Conservation (phyloP, 495 filamentous ascomycete genomes). For the Neurospora sp. region DNA sequence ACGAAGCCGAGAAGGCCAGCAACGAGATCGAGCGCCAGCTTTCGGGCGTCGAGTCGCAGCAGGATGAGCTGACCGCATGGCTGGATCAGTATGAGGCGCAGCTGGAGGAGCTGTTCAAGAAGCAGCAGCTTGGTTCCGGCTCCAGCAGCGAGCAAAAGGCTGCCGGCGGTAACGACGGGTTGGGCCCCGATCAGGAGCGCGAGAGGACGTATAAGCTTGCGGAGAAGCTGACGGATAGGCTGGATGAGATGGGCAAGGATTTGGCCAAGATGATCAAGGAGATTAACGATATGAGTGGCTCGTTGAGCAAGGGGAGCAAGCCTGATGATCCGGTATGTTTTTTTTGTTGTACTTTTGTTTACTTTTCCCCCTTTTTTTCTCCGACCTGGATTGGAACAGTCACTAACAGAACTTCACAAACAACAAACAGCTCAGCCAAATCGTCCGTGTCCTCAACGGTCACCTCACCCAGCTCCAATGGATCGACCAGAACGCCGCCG, state of each 20-base stretch:
- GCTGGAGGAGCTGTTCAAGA: slow-evolving; percentile 73
- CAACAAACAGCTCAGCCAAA: slow-evolving; percentile 64
- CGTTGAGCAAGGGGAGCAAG: slow-evolving; percentile 77
- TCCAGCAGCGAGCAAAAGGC: slow-evolving; percentile 18
- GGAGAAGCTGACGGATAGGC: slow-evolving; percentile 74
- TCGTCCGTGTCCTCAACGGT: slow-evolving; percentile 86
- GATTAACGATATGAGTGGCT: slow-evolving; percentile 78
- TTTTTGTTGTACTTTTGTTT: slow-evolving; percentile 10
- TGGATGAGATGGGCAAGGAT: slow-evolving; percentile 88
- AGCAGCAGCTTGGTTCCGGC: slow-evolving; percentile 31
- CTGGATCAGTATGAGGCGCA: slow-evolving; percentile 84
- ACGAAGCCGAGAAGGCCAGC: slow-evolving; percentile 83
- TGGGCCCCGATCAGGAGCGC: slow-evolving; percentile 86
- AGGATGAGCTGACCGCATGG: slow-evolving; percentile 75
- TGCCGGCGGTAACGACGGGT: slow-evolving; percentile 45
- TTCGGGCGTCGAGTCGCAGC: slow-evolving; percentile 75
- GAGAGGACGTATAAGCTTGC: slow-evolving; percentile 90
- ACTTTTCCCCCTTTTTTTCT: background rate
- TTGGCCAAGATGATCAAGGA: slow-evolving; percentile 93
- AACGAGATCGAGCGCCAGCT: slow-evolving; percentile 87
- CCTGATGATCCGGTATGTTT: slow-evolving; percentile 78
- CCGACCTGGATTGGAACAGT: background rate
- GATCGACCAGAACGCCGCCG: slow-evolving; percentile 77
- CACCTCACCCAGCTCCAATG: slow-evolving; percentile 82
- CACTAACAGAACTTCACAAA: background rate